Evolutionary conservation across 768 basidiomycete species (phyloP).

Genomic region (Chlorophyllum brunneum): DNA sequence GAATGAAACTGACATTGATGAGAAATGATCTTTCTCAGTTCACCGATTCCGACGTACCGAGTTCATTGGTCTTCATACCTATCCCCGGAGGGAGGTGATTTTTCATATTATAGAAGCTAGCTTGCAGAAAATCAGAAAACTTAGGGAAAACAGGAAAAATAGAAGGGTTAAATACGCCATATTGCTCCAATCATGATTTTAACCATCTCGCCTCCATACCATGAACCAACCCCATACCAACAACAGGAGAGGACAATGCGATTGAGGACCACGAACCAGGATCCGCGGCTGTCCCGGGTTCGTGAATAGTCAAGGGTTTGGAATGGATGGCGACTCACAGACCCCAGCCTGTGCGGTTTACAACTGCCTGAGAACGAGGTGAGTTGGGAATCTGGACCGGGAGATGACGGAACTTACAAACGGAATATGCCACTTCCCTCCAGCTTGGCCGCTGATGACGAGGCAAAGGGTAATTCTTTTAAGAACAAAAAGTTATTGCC

Average conservation of each 20-base stretch:
- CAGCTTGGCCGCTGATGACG: slow-evolving; percentile 25
- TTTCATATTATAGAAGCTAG: slow-evolving; percentile 27
- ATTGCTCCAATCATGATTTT: slow-evolving; percentile 29
- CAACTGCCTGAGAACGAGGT: slow-evolving; percentile 18
- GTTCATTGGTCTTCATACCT: slow-evolving; percentile 29
- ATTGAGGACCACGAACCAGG: slow-evolving; percentile 25
- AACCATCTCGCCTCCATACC: slow-evolving; percentile 29
- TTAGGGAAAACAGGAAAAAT: neutral
- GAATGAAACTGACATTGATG: slow-evolving; percentile 20
- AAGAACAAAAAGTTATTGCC: no score
- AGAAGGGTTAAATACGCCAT: slow-evolving; percentile 22
- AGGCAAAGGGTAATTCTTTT: slow-evolving; percentile 25
- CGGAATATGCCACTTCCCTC: slow-evolving; percentile 29
- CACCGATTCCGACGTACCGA: slow-evolving; percentile 18
- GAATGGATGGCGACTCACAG: slow-evolving; percentile 12
- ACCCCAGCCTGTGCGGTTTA: slow-evolving; percentile 25
- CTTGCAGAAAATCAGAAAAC: slow-evolving; percentile 9
- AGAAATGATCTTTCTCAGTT: neutral
- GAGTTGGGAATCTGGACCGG: neutral
- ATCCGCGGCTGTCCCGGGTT: slow-evolving; percentile 20
- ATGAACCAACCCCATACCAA: slow-evolving; percentile 28
- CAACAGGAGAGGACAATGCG: slow-evolving; percentile 29
- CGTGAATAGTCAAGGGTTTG: neutral
- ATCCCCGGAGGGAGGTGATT: slow-evolving; percentile 22
- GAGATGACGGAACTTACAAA: slow-evolving; percentile 20